A percentile compares a stretch with the other conserved stretches of the same genome.
phyloP scores from a whole-genome alignment of 176 grass and related monocot genomes.

The Cenchrus americanus region DNA sequence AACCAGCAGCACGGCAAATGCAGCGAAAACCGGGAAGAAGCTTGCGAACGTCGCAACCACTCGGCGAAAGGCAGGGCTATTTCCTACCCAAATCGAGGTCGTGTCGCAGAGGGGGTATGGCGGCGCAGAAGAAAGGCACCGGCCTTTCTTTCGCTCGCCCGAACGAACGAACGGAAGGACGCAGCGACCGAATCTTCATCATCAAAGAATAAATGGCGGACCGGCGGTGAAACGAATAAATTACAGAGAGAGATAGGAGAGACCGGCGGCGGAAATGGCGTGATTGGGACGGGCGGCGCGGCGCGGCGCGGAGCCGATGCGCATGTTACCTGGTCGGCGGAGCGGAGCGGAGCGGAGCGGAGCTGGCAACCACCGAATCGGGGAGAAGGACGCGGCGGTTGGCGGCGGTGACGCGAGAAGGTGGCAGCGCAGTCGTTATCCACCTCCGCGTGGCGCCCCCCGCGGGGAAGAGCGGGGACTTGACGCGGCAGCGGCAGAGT shows the following conservation, averaged over 20 bases:
- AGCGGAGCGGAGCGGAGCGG: background rate
- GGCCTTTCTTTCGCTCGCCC: constrained; percentile 27
- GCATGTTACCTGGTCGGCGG: constrained; percentile 47
- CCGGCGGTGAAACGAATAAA: constrained; percentile 17
- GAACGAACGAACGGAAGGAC: background rate
- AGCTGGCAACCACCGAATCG: constrained; percentile 23
- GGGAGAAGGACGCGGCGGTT: background rate
- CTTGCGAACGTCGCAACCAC: constrained; percentile 36
- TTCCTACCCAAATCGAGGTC: constrained; percentile 32
- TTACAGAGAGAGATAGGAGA: background rate
- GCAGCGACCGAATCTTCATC: constrained; percentile 26
- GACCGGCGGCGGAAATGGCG: constrained; percentile 10
- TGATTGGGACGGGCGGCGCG: constrained; percentile 32
- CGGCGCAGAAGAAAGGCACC: constrained; percentile 23
- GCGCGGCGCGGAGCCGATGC: background rate
- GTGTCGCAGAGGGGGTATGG: background rate
- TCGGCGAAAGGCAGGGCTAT: constrained; percentile 33
- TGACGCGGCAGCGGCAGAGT: background rate
- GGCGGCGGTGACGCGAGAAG: too few species aligned
- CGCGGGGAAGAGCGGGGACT: background rate
- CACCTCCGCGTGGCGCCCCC: background rate
- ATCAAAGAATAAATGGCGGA: background rate
- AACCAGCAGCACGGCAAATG: constrained; percentile 18
- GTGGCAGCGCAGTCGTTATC: background rate
- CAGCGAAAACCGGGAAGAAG: background rate